phyloP scores from a whole-genome alignment of 139 green algal genomes.

The Tetradesmus obliquus region DNA sequence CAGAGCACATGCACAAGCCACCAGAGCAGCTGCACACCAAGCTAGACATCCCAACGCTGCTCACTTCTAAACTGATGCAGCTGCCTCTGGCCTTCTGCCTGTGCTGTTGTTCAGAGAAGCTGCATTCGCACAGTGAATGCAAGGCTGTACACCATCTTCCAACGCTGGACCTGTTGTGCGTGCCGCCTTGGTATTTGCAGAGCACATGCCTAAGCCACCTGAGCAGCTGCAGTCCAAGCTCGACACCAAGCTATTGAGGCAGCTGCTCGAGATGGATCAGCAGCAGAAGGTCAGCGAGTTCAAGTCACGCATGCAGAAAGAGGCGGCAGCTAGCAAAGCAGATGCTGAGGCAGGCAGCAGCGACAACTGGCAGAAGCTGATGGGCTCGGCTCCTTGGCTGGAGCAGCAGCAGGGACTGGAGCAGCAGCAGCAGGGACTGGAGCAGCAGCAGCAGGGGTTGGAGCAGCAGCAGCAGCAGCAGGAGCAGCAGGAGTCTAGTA shows the following conservation, averaged over 20 bases:
- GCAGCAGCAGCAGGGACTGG: neutral
- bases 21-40: neutral
- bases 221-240: constrained; percentile 24
- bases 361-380: constrained; percentile 19
- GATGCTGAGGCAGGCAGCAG: neutral
- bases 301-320: neutral
- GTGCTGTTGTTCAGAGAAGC: neutral
- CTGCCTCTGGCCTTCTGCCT: neutral
- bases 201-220: neutral
- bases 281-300: neutral
- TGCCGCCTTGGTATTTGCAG: neutral
- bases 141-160: too few relatives aligned
- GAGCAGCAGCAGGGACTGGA: neutral
- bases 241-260: constrained; percentile 19
- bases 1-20: constrained; percentile 23
- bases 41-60: neutral
- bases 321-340: neutral
- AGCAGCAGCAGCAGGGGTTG: neutral
- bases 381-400: constrained; percentile 19
- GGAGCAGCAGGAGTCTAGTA: neutral
- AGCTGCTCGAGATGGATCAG: constrained; percentile 32
- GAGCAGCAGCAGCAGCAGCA: neutral
- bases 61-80: neutral
- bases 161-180: too few relatives aligned
- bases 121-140: too few relatives aligned